Evolutionary conservation across 2,329 filamentous ascomycete species (phyloP).

Genomic region (Microcera coccophila): DNA sequence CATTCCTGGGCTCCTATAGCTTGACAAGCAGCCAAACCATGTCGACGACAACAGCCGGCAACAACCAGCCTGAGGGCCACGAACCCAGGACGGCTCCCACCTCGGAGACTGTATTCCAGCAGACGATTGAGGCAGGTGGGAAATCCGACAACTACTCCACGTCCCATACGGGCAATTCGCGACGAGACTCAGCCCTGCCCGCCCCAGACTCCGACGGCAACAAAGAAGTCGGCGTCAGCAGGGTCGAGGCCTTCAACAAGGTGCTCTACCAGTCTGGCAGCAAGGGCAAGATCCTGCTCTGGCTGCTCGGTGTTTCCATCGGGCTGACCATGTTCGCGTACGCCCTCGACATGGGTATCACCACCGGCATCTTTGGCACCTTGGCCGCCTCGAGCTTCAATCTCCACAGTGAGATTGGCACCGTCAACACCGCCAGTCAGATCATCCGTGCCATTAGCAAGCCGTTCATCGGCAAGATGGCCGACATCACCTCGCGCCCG

Average conservation of each 20-base stretch:
- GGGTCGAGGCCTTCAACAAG: conserved; percentile 39
- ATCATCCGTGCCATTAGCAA: conserved; percentile 39
- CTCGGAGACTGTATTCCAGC: neutral
- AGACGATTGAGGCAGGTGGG: neutral
- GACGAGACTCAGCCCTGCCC: neutral
- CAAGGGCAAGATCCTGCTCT: conserved; percentile 33
- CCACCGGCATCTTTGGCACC: conserved; percentile 31
- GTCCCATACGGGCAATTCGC: neutral
- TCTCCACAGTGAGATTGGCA: conserved; percentile 29
- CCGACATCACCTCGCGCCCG: conserved; percentile 37
- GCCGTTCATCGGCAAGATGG: conserved; percentile 37
- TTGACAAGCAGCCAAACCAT: too few relatives aligned
- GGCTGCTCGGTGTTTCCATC: conserved; percentile 34
- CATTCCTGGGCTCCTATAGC: too few relatives aligned
- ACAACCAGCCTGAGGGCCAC: neutral
- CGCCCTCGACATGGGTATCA: conserved; percentile 37
- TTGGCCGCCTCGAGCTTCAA: conserved; percentile 34
- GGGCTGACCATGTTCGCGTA: conserved; percentile 38
- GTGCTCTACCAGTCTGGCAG: conserved; percentile 36
- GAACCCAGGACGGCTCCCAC: neutral
- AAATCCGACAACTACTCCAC: conserved; percentile 1
- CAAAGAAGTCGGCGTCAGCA: conserved; percentile 29
- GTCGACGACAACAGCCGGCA: too few relatives aligned
- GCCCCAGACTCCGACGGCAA: conserved; percentile 2
- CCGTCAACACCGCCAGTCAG: conserved; percentile 31